Evolutionary conservation across 208 protist genomes (phyloP), one percentile per base, ranked within the genome.

Genomic region (Leptomonas seymouri): DNA sequence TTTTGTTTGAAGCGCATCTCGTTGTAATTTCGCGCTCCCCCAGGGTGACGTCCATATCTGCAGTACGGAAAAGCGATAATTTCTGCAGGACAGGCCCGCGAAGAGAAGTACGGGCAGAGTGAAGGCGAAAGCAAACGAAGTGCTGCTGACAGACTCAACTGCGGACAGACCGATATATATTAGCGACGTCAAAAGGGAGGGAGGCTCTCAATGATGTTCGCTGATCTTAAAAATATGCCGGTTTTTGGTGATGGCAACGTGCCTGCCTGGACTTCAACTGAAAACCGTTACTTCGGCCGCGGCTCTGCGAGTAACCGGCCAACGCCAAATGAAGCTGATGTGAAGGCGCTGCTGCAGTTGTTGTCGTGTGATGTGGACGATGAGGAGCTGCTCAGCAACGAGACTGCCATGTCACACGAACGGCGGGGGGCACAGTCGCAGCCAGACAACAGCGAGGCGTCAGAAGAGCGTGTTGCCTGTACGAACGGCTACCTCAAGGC

Each of bases 311-410:
- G 36, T 14, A 49, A 74, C 58, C 39, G 39, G 14, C 50, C 58
- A 3, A 51, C 41, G 25, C 67, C 58, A 4, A 53, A 74, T 23
- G 67, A 74, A 27, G 67, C 67, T 20, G 67, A 65, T 45, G 67
- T 74, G 49, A 63, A 63, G 58, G 67, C 67, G 16, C 28, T 74
- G 59, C 31, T 74, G 57, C 57, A 45, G 55, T 34, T 74, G 57
- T 41, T 74, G 3, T 74, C 67, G 3, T 49, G 44, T 36, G 27
- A 28, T n/a, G 44, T 55, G 23, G 60, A 65, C 31, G 45, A 55
- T 9, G 46, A 30, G 9, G 31, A 53, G 54, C 18, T 25, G 18
- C 2, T 58, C 44, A 3, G 3, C 6, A 61, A 1, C 21, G 39
- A 46, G n/a, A 0, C 56, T 4, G 28, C 56, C 2, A 21, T 23